Conservation (phyloP, 1,284 basidiomycete genomes). For the Microbotryum saponariae region DNA sequence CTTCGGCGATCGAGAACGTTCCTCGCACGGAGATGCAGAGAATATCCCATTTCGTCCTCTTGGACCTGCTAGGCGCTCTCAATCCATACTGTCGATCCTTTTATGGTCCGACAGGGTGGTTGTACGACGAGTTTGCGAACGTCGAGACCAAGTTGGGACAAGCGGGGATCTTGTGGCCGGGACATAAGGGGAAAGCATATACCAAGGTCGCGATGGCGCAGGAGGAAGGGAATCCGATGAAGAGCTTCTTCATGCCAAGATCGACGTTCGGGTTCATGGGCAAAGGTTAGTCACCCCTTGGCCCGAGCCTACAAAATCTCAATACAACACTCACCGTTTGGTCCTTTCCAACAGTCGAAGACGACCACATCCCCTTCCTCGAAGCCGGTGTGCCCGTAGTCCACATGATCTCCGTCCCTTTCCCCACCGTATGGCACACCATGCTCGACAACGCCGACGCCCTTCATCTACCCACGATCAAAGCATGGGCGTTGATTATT, state of each 20-base stretch:
- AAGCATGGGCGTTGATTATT: constrained; percentile 80
- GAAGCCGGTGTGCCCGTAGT: constrained; percentile 74
- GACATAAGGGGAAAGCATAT: constrained; percentile 13
- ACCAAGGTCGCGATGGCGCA: constrained; percentile 3
- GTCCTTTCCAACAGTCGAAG: constrained; percentile 52
- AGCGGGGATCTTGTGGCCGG: constrained; percentile 29
- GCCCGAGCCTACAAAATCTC: background rate
- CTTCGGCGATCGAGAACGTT: constrained; percentile 48
- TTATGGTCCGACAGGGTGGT: constrained; percentile 82
- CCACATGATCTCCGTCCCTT: constrained; percentile 83
- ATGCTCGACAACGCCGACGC: constrained; percentile 82
- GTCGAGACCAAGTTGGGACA: constrained; percentile 53
- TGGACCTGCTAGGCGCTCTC: constrained; percentile 65
- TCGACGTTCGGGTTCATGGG: background rate
- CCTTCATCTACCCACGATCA: constrained; percentile 75
- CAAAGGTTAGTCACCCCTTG: constrained; percentile 24
- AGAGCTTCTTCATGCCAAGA: constrained; percentile 33
- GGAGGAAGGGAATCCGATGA: background rate
- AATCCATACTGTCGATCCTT: constrained; percentile 66
- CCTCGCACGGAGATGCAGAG: constrained; percentile 40
- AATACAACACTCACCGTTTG: too few species aligned
- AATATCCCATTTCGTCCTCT: constrained; percentile 80
- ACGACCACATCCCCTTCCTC: constrained; percentile 93
- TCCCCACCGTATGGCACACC: constrained; percentile 87
- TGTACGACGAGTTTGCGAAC: constrained; percentile 64